These are phyloP conservation scores for Metschnikowia aberdeeniae DNA, from an alignment of 805 yeast genomes.

Conservation along the genomic window DNA sequence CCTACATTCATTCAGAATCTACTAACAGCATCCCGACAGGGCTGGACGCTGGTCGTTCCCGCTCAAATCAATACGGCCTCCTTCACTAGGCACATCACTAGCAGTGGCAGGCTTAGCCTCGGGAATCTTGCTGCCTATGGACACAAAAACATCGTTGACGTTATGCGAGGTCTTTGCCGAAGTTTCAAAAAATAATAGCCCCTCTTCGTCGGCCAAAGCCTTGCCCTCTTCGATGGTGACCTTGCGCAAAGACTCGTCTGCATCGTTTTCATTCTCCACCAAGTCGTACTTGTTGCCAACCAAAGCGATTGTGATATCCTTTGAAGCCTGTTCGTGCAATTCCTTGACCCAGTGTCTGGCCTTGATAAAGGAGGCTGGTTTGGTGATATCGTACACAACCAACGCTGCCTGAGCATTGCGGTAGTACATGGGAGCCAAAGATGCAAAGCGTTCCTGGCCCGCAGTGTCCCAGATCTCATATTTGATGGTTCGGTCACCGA, in stretches of 20 bases:
- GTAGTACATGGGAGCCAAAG: slow-evolving; percentile 80
- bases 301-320: slow-evolving; percentile 70
- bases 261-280: slow-evolving; percentile 38
- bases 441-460: slow-evolving; percentile 76
- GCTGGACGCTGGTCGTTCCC: slow-evolving; percentile 16
- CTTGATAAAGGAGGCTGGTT: slow-evolving; percentile 58
- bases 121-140: slow-evolving; percentile 86
- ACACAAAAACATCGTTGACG: slow-evolving; percentile 87
- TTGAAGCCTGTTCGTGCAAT: slow-evolving; percentile 73
- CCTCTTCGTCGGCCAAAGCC: slow-evolving; percentile 86
- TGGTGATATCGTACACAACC: slow-evolving; percentile 74
- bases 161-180: slow-evolving; percentile 88
- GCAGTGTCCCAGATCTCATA: slow-evolving; percentile 87
- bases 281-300: slow-evolving; percentile 80
- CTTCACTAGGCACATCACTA: slow-evolving; percentile 11
- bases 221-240: slow-evolving; percentile 85
- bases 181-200: slow-evolving; percentile 85
- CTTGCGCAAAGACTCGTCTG: slow-evolving; percentile 58
- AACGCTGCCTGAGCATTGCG: slow-evolving; percentile 77
- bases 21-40: slow-evolving; percentile 17
- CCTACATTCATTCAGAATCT: too few species aligned
- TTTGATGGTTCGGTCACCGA: slow-evolving; percentile 54
- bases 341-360: slow-evolving; percentile 80
- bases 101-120: slow-evolving; percentile 21
- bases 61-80: slow-evolving; percentile 33